These are phyloP conservation scores for Leptosphaerulina australis DNA, from an alignment of 2,329 filamentous ascomycete species.

Conservation along the genomic window DNA sequence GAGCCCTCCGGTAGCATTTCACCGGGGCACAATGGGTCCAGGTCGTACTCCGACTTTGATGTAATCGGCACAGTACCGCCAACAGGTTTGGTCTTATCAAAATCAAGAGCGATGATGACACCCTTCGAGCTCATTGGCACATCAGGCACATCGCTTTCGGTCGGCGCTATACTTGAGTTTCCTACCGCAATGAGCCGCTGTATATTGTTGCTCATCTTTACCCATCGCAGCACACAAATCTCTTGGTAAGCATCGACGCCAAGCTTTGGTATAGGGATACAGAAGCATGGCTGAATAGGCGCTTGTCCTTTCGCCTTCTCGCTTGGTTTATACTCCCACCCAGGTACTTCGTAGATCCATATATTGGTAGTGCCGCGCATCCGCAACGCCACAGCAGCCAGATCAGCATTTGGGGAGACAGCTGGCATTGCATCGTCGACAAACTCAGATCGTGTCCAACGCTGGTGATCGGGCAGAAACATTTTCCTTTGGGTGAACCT, in stretches of 20 bases:
- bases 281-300: constrained; percentile 47
- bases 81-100: constrained; percentile 40
- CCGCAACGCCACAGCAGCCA: constrained; percentile 48
- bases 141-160: constrained; percentile 34
- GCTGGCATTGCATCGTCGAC: constrained; percentile 51
- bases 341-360: constrained; percentile 49
- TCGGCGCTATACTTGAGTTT: constrained; percentile 37
- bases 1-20: constrained; percentile 48
- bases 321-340: constrained; percentile 42
- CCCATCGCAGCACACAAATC: constrained; percentile 47
- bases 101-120: constrained; percentile 48
- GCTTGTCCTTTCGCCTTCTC: constrained; percentile 34
- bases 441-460: constrained; percentile 48
- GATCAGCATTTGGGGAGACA: constrained; percentile 46
- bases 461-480: constrained; percentile 47
- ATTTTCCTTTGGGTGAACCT: constrained; percentile 49
- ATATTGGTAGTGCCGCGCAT: constrained; percentile 48
- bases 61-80: constrained; percentile 31
- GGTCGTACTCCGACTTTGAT: constrained; percentile 43
- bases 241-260: constrained; percentile 44
- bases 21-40: constrained; percentile 47
- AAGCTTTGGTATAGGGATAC: constrained; percentile 44
- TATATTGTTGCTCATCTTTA: constrained; percentile 34
- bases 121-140: constrained; percentile 44
- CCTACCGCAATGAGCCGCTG: constrained; percentile 49